These are phyloP conservation scores for Zygnema circumcarinatum DNA, from an alignment of 139 green algal genomes.

Conservation along the genomic window DNA sequence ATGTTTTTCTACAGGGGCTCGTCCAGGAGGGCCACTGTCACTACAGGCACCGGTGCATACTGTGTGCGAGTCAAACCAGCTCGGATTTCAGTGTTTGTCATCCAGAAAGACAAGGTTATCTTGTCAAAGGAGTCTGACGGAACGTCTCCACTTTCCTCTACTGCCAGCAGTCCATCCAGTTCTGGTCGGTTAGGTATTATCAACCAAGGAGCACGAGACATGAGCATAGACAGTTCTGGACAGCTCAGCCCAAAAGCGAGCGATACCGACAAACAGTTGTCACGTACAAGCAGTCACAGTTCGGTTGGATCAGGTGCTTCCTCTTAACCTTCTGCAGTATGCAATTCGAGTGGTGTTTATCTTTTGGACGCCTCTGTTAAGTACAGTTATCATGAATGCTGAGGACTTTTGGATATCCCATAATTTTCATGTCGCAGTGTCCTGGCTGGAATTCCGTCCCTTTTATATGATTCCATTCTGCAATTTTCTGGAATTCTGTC, in stretches of 20 bases:
- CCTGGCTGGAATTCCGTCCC: too few relatives aligned
- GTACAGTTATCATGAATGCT: too few relatives aligned
- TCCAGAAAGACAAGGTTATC: constrained; percentile 38
- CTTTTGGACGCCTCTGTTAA: too few relatives aligned
- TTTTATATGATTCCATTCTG: too few relatives aligned
- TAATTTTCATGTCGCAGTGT: too few relatives aligned
- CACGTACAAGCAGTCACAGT: background rate
- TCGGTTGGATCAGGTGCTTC: background rate
- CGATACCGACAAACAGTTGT: background rate
- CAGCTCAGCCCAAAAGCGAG: background rate
- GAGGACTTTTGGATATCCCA: too few relatives aligned
- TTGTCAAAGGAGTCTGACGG: constrained; percentile 39
- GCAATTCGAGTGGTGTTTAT: too few relatives aligned
- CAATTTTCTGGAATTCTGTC: too few relatives aligned
- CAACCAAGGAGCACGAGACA: background rate
- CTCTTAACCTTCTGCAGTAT: too few relatives aligned
- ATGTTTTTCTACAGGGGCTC: background rate
- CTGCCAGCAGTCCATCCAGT: background rate
- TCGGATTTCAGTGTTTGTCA: constrained; percentile 31
- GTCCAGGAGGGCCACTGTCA: background rate
- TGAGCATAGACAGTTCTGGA: background rate
- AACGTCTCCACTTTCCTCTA: background rate
- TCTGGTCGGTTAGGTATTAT: constrained; percentile 6
- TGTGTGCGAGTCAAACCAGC: constrained; percentile 2
- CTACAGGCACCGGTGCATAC: background rate